These are phyloP conservation scores for Citrus reticulata DNA, from an alignment of 345 rosid genomes.

Conservation along the genomic window DNA sequence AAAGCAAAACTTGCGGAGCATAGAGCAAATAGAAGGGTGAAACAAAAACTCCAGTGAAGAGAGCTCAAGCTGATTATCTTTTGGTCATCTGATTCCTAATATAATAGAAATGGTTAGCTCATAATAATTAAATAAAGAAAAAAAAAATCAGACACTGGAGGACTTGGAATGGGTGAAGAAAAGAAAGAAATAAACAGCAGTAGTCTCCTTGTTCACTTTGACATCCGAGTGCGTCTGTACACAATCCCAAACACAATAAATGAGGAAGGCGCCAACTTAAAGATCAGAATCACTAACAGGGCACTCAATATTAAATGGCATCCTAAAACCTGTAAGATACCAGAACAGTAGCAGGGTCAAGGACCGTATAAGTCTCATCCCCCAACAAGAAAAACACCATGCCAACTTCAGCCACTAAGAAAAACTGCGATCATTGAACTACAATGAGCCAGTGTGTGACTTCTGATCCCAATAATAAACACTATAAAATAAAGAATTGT, in stretches of 20 bases:
- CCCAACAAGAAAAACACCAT: constrained; percentile 13
- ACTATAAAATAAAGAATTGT: constrained; percentile 21
- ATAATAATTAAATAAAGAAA: constrained; percentile 20
- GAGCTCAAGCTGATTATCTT: constrained; percentile 78
- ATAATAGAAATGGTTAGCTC: constrained; percentile 56
- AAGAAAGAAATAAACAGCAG: neutral
- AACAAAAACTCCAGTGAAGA: constrained; percentile 63
- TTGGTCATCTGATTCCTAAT: constrained; percentile 54
- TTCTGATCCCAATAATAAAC: constrained; percentile 7
- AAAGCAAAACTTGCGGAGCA: constrained; percentile 51
- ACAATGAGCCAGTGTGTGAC: neutral
- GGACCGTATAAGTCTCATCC: constrained; percentile 3
- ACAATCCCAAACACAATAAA: constrained; percentile 17
- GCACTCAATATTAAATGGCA: constrained; percentile 9
- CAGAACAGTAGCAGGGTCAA: constrained; percentile 7
- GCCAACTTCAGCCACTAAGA: constrained; percentile 11
- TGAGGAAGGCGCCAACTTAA: constrained; percentile 8
- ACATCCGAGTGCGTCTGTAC: constrained; percentile 8
- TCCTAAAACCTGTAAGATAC: constrained; percentile 13
- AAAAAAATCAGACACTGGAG: constrained; percentile 9
- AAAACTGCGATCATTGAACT: constrained; percentile 8
- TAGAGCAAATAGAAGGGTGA: constrained; percentile 52
- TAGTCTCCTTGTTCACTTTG: constrained; percentile 15
- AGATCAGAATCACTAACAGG: constrained; percentile 13
- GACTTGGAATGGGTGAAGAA: neutral